Evolutionary conservation across 2,329 filamentous ascomycete genomes (phyloP).

Genomic region (Penicillium oxalicum): DNA sequence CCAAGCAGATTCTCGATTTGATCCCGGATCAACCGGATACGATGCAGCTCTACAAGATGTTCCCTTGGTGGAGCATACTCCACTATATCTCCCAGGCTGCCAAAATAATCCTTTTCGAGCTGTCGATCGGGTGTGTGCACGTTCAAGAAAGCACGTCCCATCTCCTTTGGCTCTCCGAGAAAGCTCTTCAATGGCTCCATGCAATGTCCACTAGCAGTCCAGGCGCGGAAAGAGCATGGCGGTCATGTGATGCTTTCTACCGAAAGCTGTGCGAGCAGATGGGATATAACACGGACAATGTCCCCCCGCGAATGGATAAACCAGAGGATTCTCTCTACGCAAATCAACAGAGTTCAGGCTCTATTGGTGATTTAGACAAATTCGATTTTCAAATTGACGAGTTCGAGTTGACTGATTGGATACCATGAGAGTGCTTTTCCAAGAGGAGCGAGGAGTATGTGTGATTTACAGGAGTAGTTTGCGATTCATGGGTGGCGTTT

Average conservation of each 20-base stretch:
- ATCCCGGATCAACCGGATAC: background rate
- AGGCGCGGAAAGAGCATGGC: background rate
- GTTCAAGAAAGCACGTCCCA: background rate
- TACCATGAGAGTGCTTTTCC: background rate
- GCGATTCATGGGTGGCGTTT: too few relatives aligned
- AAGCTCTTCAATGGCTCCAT: background rate
- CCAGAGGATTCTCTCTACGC: background rate
- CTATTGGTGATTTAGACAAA: background rate
- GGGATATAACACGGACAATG: background rate
- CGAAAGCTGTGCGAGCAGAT: background rate
- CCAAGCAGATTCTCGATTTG: slow-evolving; percentile 1
- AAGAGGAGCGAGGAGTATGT: too few relatives aligned
- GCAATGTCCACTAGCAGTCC: background rate
- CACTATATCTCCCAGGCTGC: background rate
- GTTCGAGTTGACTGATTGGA: slow-evolving; percentile 1
- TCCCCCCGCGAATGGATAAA: background rate
- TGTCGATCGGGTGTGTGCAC: background rate
- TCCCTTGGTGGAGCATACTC: slow-evolving; percentile 1
- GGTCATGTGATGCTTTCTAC: background rate
- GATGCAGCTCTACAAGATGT: background rate
- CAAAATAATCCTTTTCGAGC: background rate
- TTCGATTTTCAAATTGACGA: slow-evolving; percentile 1
- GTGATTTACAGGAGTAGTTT: too few relatives aligned
- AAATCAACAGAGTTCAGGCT: background rate
- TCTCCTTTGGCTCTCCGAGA: background rate